Conservation (phyloP, 192 early-diverging fungal species). For the Mortierella antarctica region DNA sequence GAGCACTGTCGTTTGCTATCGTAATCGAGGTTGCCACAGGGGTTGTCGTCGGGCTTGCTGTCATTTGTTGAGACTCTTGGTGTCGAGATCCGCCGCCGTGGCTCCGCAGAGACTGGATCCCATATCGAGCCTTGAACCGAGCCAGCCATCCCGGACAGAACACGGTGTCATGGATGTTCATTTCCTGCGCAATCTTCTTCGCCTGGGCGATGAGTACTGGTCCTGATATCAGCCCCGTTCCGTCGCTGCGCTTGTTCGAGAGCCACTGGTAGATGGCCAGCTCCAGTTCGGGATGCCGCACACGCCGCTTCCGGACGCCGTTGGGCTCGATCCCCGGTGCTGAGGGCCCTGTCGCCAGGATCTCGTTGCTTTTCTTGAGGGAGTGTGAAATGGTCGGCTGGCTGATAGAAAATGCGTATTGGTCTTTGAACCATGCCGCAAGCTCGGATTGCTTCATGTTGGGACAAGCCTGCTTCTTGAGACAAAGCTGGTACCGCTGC, state of each 20-base stretch:
- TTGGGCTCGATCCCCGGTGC: conserved; percentile 20
- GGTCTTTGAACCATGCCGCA: conserved; percentile 27
- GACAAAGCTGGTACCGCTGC: conserved; percentile 42
- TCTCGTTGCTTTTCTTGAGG: conserved; percentile 29
- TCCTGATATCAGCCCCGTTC: conserved; percentile 19
- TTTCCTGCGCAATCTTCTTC: conserved; percentile 34
- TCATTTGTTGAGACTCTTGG: neutral
- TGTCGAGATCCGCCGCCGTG: neutral
- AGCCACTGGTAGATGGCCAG: conserved; percentile 36
- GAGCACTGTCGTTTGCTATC: no score
- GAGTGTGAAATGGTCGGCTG: conserved; percentile 49
- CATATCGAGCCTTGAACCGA: conserved; percentile 38
- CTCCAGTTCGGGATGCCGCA: conserved; percentile 46
- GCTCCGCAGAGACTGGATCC: neutral
- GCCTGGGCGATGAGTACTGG: conserved; percentile 27
- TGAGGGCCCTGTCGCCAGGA: conserved; percentile 12
- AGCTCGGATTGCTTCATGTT: conserved; percentile 43
- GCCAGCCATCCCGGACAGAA: conserved; percentile 48
- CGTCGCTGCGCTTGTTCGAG: conserved; percentile 4
- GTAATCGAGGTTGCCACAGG: neutral
- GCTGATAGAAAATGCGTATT: conserved; percentile 21
- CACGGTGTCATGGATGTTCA: conserved; percentile 35
- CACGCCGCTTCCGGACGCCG: conserved; percentile 34
- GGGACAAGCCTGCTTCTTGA: conserved; percentile 44
- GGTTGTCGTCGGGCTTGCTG: neutral